These are phyloP conservation scores for Suillus americanus DNA, from an alignment of 768 basidiomycete species.

Conservation along the genomic window DNA sequence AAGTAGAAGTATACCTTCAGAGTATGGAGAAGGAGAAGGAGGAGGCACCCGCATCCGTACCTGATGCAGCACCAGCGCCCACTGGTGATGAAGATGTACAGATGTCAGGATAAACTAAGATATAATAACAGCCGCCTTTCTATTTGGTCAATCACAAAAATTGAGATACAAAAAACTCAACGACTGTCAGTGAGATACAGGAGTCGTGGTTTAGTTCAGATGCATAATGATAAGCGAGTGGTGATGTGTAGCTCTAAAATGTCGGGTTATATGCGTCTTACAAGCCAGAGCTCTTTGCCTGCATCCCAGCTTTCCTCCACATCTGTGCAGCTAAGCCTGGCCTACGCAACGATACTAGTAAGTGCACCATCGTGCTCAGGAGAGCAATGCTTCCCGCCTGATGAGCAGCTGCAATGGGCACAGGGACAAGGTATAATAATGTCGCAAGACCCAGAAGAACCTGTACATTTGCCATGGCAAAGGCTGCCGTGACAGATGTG, in stretches of 20 bases:
- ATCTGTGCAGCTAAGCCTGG: slow-evolving; percentile 65
- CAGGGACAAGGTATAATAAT: slow-evolving; percentile 88
- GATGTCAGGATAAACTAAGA: slow-evolving; percentile 63
- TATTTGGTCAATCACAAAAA: slow-evolving; percentile 6
- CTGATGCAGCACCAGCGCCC: slow-evolving; percentile 10
- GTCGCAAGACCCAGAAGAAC: slow-evolving; percentile 77
- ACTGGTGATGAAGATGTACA: slow-evolving; percentile 76
- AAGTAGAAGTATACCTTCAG: slow-evolving; percentile 70
- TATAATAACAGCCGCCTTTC: slow-evolving; percentile 16
- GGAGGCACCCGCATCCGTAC: slow-evolving; percentile 37
- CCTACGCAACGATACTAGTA: slow-evolving; percentile 67
- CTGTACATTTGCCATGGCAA: slow-evolving; percentile 83
- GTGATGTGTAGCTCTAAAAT: slow-evolving; percentile 18
- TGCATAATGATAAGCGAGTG: slow-evolving; percentile 23
- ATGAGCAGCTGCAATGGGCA: slow-evolving; percentile 89
- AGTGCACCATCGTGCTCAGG: slow-evolving; percentile 78
- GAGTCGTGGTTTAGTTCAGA: neutral
- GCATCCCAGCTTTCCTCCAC: slow-evolving; percentile 47
- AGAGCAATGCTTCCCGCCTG: slow-evolving; percentile 93
- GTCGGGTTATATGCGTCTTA: slow-evolving; percentile 11
- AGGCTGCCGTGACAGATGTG: slow-evolving; percentile 54
- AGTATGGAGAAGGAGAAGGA: slow-evolving; percentile 78
- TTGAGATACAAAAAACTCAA: neutral
- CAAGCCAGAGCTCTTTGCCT: slow-evolving; percentile 15
- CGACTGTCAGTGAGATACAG: neutral